Percentiles rank a stretch among this genome's conserved stretches.
phyloP scores from a whole-genome alignment of 306 rosid species.

The Castanea sativa region DNA sequence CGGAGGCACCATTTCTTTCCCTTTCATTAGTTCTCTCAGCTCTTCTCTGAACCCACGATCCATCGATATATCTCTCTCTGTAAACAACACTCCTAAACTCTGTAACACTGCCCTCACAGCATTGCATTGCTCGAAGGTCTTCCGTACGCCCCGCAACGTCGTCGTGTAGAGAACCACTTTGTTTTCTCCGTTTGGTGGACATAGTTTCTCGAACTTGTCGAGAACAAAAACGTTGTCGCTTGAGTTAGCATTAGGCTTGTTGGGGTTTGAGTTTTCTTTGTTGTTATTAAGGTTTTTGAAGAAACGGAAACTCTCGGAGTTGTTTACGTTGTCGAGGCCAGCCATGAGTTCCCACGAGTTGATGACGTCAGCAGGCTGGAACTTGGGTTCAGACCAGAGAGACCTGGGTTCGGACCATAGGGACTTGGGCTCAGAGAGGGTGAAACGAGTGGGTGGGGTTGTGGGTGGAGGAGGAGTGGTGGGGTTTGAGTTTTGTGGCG shows the following conservation, averaged over 20 bases:
- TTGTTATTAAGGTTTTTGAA: conserved; percentile 22
- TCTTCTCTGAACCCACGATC: conserved; percentile 72
- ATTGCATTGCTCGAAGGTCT: conserved; percentile 76
- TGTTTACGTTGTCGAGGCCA: conserved; percentile 60
- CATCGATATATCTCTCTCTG: conserved; percentile 91
- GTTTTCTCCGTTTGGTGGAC: conserved; percentile 79
- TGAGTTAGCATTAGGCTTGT: conserved; percentile 1
- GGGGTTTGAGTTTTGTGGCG: conserved; percentile 15
- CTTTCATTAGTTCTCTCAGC: conserved; percentile 42
- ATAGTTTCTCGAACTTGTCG: conserved; percentile 45
- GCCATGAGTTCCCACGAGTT: conserved; percentile 99
- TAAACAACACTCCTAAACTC: conserved; percentile 47
- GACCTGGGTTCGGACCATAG: conserved; percentile 45
- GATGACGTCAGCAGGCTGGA: conserved; percentile 59
- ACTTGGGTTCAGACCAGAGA: conserved; percentile 23
- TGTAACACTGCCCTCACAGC: conserved; percentile 64
- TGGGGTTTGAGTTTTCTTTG: conserved; percentile 69
- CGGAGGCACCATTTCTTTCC: conserved; percentile 56
- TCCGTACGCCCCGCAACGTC: conserved; percentile 71
- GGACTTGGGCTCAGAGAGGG: conserved; percentile 34
- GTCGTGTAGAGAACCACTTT: conserved; percentile 81
- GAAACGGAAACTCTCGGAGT: conserved; percentile 23
- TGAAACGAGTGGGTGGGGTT: conserved; percentile 48
- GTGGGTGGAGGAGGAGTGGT: conserved; percentile 22
- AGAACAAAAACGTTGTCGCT: not conserved